A percentile compares a stretch with the other conserved stretches of the same genome.
Evolutionary conservation across 1,284 basidiomycete genomes (phyloP).

Genomic region (Puccinia horiana): DNA sequence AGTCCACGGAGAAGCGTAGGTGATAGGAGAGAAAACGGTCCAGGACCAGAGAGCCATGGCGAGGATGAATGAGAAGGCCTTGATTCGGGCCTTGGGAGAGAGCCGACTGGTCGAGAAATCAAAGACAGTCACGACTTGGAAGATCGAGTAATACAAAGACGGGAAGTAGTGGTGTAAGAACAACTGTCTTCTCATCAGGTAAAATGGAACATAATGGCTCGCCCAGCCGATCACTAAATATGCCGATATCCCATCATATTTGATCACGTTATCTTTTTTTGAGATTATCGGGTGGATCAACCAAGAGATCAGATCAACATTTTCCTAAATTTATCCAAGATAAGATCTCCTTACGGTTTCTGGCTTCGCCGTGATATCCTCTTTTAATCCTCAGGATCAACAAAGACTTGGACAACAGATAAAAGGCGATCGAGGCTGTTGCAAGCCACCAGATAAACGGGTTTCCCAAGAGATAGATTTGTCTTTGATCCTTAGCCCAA

Average conservation of each 20-base stretch:
- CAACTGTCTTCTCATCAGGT: slow-evolving; percentile 89
- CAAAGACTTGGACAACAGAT: slow-evolving; percentile 71
- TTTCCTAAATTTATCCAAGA: too few species aligned
- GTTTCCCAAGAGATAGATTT: slow-evolving; percentile 94
- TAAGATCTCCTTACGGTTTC: slow-evolving; percentile 74
- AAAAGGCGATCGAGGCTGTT: slow-evolving; percentile 70
- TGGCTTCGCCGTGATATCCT: slow-evolving; percentile 80
- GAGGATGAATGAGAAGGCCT: slow-evolving; percentile 73
- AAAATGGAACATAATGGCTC: slow-evolving; percentile 95
- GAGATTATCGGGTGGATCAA: neutral
- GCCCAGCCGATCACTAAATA: slow-evolving; percentile 92
- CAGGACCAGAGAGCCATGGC: slow-evolving; percentile 77
- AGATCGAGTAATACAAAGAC: slow-evolving; percentile 87
- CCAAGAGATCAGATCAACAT: neutral
- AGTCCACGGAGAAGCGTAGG: slow-evolving; percentile 87
- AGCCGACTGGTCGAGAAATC: slow-evolving; percentile 80
- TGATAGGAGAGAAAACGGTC: slow-evolving; percentile 75
- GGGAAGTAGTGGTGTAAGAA: slow-evolving; percentile 98
- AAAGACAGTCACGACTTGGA: slow-evolving; percentile 76
- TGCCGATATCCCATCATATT: slow-evolving; percentile 85
- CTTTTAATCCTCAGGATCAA: slow-evolving; percentile 85
- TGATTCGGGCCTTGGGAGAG: slow-evolving; percentile 73
- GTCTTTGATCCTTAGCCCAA: slow-evolving; percentile 94
- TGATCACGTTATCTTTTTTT: slow-evolving; percentile 73
- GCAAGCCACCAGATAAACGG: slow-evolving; percentile 88